These are phyloP conservation scores for Aspergillus awamori DNA, from an alignment of 2,329 filamentous ascomycete genomes.

Conservation along the genomic window DNA sequence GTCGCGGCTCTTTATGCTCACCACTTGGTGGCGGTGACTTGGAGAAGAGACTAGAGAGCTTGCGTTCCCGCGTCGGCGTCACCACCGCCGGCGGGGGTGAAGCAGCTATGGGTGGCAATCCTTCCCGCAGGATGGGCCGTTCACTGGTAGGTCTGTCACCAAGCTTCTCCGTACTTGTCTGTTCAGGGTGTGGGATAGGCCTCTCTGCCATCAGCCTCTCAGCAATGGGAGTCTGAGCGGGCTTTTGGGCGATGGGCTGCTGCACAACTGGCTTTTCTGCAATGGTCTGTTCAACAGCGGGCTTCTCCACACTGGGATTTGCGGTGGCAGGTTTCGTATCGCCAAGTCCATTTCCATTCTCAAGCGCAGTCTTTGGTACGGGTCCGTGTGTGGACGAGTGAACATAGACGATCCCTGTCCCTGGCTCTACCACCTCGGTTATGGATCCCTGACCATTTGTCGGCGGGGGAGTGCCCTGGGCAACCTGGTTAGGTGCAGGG, in stretches of 20 bases:
- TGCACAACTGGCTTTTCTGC: background rate
- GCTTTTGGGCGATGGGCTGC: conserved; percentile 1
- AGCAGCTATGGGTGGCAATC: conserved; percentile 50
- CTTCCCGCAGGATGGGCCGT: conserved; percentile 35
- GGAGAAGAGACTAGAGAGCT: conserved; percentile 68
- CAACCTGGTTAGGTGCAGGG: background rate
- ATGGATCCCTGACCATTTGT: background rate
- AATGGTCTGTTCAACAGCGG: background rate
- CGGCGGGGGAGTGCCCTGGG: background rate
- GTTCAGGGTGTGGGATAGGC: background rate
- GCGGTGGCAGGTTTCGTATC: background rate
- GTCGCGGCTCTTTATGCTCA: conserved; percentile 62
- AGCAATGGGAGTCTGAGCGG: background rate
- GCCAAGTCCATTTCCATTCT: conserved; percentile 14
- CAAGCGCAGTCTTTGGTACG: conserved; percentile 26
- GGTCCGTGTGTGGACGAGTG: conserved; percentile 40
- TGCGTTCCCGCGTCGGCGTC: conserved; percentile 68
- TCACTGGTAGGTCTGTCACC: background rate
- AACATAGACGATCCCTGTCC: conserved; percentile 28
- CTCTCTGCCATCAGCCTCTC: background rate
- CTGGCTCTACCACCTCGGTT: conserved; percentile 16
- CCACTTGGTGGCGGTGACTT: conserved; percentile 66
- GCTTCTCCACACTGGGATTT: background rate
- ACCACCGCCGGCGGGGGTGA: conserved; percentile 43
- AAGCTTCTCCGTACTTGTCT: background rate